A percentile compares a stretch with the other conserved stretches of the same genome.
These are phyloP conservation scores for Fusarium torulosum DNA, from an alignment of 2,329 filamentous ascomycete species.

Conservation along the genomic window DNA sequence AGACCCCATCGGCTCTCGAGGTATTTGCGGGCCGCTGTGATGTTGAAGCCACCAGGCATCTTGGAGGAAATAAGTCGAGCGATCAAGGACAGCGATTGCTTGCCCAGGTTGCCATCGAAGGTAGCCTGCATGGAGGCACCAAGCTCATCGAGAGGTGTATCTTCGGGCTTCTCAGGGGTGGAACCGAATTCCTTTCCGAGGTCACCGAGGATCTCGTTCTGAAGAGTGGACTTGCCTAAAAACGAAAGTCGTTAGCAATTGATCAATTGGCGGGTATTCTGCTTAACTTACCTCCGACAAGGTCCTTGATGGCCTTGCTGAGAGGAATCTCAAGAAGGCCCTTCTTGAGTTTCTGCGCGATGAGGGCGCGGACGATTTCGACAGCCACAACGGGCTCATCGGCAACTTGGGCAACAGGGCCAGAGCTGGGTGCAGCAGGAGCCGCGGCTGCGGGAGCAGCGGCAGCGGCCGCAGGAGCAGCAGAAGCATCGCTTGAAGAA, in stretches of 20 bases:
- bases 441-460: slow-evolving; percentile 69
- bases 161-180: slow-evolving; percentile 97
- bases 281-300: slow-evolving; percentile 86
- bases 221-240: slow-evolving; percentile 94
- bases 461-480: slow-evolving; percentile 66
- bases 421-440: slow-evolving; percentile 76
- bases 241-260: slow-evolving; percentile 26
- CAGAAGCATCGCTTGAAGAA: slow-evolving; percentile 61
- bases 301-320: slow-evolving; percentile 97
- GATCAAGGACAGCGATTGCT: slow-evolving; percentile 93
- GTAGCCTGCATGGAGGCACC: slow-evolving; percentile 96
- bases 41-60: slow-evolving; percentile 99
- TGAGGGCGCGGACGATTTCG: slow-evolving; percentile 88
- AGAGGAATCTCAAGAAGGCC: slow-evolving; percentile 87
- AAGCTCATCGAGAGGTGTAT: slow-evolving; percentile 94
- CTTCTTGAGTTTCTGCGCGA: slow-evolving; percentile 99
- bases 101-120: slow-evolving; percentile 98
- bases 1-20: slow-evolving; percentile 95
- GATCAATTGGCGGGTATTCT: neutral
- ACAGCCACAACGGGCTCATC: slow-evolving; percentile 90
- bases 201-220: slow-evolving; percentile 98
- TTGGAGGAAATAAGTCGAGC: slow-evolving; percentile 97
- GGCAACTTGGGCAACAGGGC: slow-evolving; percentile 86
- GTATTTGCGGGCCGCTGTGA: slow-evolving; percentile 94
- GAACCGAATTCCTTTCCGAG: slow-evolving; percentile 98